Evolutionary conservation across 305 asterid species (phyloP).

Genomic region (Fraxinus platypoda): DNA sequence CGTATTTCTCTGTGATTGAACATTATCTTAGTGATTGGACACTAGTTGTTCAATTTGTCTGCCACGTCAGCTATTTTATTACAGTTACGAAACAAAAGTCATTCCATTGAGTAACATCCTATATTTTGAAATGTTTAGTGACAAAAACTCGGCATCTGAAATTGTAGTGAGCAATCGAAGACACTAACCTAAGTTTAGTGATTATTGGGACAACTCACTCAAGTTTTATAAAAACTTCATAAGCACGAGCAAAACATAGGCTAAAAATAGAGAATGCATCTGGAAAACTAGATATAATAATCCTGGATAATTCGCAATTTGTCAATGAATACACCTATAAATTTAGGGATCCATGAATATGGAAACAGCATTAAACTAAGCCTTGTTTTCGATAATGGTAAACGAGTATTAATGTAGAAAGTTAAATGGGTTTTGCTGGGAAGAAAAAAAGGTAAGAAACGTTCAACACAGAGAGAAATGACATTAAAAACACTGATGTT

Average conservation of each 20-base stretch:
- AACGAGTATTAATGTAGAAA: not conserved
- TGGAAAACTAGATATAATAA: not conserved
- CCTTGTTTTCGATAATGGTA: not conserved
- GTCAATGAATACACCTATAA: not conserved
- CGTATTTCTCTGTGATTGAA: too few species aligned
- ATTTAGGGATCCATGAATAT: not conserved
- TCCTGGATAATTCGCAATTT: not conserved
- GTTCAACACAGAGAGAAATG: not conserved
- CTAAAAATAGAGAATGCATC: not conserved
- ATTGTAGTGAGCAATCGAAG: too few species aligned
- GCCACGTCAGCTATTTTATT: too few species aligned
- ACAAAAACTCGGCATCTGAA: too few species aligned
- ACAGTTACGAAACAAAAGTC: too few species aligned
- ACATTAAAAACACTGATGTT: not conserved
- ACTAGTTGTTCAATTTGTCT: too few species aligned
- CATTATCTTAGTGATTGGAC: too few species aligned
- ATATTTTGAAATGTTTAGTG: too few species aligned
- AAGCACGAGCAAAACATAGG: not conserved
- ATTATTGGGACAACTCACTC: too few species aligned
- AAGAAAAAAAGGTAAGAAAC: not conserved
- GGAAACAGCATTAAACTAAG: not conserved
- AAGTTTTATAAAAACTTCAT: too few species aligned
- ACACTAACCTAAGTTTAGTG: too few species aligned
- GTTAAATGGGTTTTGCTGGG: not conserved
- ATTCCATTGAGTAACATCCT: too few species aligned